Conservation (phyloP, 2,329 filamentous ascomycete genomes). For the Aureobasidium sp. region DNA sequence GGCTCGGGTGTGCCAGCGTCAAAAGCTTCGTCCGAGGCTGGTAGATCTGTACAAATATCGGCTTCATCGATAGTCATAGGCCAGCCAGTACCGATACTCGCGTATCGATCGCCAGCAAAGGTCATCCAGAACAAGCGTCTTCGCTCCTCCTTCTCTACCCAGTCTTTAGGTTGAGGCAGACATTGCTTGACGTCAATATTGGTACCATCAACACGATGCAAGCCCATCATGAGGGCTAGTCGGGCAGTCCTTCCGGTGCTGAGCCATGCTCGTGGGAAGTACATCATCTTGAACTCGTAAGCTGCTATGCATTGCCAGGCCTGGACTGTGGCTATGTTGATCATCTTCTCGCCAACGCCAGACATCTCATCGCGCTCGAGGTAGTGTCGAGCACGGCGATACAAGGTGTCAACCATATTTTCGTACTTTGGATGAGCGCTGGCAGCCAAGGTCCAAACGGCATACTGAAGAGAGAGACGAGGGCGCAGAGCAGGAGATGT, state of each 20-base stretch:
- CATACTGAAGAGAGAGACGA: constrained; percentile 81
- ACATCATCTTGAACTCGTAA: constrained; percentile 97
- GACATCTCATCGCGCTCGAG: constrained; percentile 84
- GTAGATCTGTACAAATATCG: constrained; percentile 82
- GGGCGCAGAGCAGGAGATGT: constrained; percentile 80
- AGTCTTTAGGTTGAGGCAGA: constrained; percentile 76
- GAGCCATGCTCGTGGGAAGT: constrained; percentile 92
- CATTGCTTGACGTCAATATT: constrained; percentile 91
- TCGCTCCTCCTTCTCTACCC: constrained; percentile 88
- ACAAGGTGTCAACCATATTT: constrained; percentile 78
- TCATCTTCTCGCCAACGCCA: constrained; percentile 81
- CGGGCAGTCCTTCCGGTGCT: constrained; percentile 77
- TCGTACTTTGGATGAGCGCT: constrained; percentile 75
- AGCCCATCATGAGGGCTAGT: constrained; percentile 82
- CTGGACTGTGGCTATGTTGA: constrained; percentile 80
- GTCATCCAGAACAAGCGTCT: constrained; percentile 92
- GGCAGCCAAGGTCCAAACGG: constrained; percentile 93
- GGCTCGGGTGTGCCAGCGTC: constrained; percentile 69
- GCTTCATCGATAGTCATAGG: constrained; percentile 88
- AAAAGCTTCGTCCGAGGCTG: constrained; percentile 76
- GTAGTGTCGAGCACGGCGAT: constrained; percentile 82
- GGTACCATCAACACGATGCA: constrained; percentile 76
- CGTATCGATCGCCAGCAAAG: constrained; percentile 84
- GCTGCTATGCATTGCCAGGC: constrained; percentile 70
- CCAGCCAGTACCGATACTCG: constrained; percentile 95